Base-by-base conservation (phyloP, 169 alveolate genomes). In the Plasmodium inui region DNA sequence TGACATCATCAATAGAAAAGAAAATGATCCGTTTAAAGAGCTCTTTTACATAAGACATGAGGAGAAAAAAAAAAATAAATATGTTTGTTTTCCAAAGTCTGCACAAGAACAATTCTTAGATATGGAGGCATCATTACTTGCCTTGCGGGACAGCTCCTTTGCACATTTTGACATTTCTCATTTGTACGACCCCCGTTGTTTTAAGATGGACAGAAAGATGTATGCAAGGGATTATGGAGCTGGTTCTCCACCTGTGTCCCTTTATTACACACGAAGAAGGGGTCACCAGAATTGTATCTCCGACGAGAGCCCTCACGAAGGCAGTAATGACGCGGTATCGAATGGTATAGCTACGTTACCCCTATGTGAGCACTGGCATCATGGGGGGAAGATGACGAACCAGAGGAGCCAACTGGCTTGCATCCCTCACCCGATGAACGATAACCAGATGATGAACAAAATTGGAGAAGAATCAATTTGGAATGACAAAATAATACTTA, bases 21-120 rank as follows among this genome's bases (percentile, higher is more conserved):
- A 41, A 22, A 81, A 81, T 81, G 88, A 81, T 10, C 88, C 88
- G 3, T 81, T 81, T 81, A 81, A 46, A 26, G 88, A 41, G 50
- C 67, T 81, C 44, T 81, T 81, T 81, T 81, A 81, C n/a, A 81
- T 81, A 41, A 81, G 88, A 81, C 67, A 41, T 72, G 67, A 50
- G 39, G 88, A 81, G n/a, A 81, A 34, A 44, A 81, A 34, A 44
- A 81, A 81, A 46, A 81, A 81, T 41, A 81, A 81, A 81, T 81
- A 81, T 19, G 22, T 81, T n/a, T 39, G 67, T 26, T 82, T 82
- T 28, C 89, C 89, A 17, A 82, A 82, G 37, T 50, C 89, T 30
- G 89, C 89, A 55, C 72, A 82, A 82, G 72, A 82, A 39, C 89
- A 82, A 30, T 41, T 82, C 41, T 32, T 82, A 19, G 89, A 82